Evolutionary conservation across 176 grass and related monocot species (phyloP), one percentile per base, ranked within the genome.

Genomic region (Musa troglodytarum): DNA sequence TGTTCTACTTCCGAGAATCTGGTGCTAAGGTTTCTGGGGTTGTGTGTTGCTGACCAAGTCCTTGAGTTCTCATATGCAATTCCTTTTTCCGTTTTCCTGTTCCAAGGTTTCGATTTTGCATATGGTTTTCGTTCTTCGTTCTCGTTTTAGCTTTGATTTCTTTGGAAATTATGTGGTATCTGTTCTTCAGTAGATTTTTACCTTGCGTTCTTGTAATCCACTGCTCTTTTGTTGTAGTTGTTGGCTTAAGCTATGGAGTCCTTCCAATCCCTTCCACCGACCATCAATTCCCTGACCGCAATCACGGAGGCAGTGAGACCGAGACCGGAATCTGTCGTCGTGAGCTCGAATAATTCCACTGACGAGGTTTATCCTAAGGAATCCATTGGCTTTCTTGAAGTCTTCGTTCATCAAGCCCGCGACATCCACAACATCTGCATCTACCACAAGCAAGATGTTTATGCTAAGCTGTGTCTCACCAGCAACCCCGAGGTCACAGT

Each of bases 351-450:
- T 54, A 71, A 76, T 24, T 75, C 68, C 13, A 52, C 69, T 20
- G 81, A 90, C 68, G 62, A 77, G 52, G 66, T 68, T 1, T 74
- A 25, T 11, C 70, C 65, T 12, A 72, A 80, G 8, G 78, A 76
- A 11, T 85, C 74, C 78, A 86, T 91, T 5, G 95, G 95, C 19
- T 84, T 78, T 70, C 76, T 98, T 13, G 88, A 91, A 50, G 86
- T 93, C 55, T 83, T 87, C 24, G 85, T 98, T 15, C 90, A 98
- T 69, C 82, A 93, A 29, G 95, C 95, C 19, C 86, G 88, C 3
- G 90, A 98, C 63, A 93, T 98, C 67, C 90, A 98, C 68, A 98
- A 98, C 68, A 86, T 98, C 28, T 98, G 95, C 57, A 98, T 98
- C 82, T 98, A 98, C 84, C 94, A 91, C 29, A 93, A 98, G 77